Evolutionary conservation across 192 early-diverging fungal genomes (phyloP), one percentile per base, ranked within the genome.

Genomic region (Backusella westeae): DNA sequence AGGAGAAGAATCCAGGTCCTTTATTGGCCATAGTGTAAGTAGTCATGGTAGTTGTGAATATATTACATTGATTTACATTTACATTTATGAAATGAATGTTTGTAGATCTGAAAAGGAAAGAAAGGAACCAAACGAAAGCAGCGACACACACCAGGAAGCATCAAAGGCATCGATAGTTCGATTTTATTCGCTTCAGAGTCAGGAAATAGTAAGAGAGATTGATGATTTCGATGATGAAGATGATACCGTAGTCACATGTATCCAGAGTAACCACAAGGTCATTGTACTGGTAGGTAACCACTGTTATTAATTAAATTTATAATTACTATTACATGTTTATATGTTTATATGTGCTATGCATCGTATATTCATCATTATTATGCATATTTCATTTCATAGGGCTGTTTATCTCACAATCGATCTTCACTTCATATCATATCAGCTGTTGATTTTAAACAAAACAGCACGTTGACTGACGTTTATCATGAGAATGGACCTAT

Each of bases 181-280:
- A 32, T 78, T 94, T 8, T 93, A 89, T 80, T 93, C 92, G 0
- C 75, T 94, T 26, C 80, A 82, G 10, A 82, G 84, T 6, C 87
- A 87, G 67, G 70, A 83, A 65, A 42, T 89, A 0, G 73, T 91
- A 32, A 85, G 83, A 52, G 80, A 75, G 2, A 46, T 90, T 23
- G 80, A 88, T 66, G 82, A 87, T 80, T 78, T 82, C 35, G 82
- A 81, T 46, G 73, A 78, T 26, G 72, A 78, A 65, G 46, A 73
- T 9, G 84, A 81, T 32, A 83, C 82, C 14, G 78, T 78, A 34
- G 78, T 89, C 1, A 75, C 85, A 17, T 78, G 80, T 3, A 83
- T 92, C 5, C 86, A 85, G 74, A 87, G 87, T 69, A 93, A 83
- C 73, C 83, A 86, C n/a, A 81, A 89, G 17, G 85, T 82, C 8